phyloP scores from a whole-genome alignment of 176 grass and related monocot genomes.

The Ensete glaucum region DNA sequence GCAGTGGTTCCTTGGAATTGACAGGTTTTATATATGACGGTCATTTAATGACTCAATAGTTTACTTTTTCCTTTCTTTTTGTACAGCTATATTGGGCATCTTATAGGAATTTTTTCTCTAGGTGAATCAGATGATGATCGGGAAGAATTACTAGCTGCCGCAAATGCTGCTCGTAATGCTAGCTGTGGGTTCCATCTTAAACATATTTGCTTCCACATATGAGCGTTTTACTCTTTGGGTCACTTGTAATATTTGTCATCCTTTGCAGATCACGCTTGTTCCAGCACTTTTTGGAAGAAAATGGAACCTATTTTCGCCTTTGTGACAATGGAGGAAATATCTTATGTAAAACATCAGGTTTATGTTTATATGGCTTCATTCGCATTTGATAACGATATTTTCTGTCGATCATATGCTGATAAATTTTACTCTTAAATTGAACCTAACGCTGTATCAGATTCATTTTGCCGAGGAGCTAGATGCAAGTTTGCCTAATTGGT shows the following conservation, averaged over 20 bases:
- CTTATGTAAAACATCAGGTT: constrained; percentile 67
- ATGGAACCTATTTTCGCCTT: constrained; percentile 75
- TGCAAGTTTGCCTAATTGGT: constrained; percentile 41
- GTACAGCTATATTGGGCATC: neutral
- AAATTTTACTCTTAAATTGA: neutral
- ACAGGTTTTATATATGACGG: constrained; percentile 30
- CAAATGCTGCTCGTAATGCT: constrained; percentile 52
- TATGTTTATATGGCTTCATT: neutral
- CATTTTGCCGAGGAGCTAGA: constrained; percentile 70
- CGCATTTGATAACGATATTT: neutral
- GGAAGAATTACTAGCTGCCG: constrained; percentile 74
- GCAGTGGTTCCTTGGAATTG: constrained; percentile 33
- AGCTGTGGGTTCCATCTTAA: constrained; percentile 33
- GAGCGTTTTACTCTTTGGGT: constrained; percentile 1
- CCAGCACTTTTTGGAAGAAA: constrained; percentile 69
- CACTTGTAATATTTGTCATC: neutral
- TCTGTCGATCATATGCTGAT: neutral
- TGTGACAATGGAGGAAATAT: constrained; percentile 37
- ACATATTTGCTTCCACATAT: constrained; percentile 10
- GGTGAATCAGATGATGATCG: constrained; percentile 65
- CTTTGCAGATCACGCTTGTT: constrained; percentile 53
- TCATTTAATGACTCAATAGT: neutral
- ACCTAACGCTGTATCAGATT: constrained; percentile 33
- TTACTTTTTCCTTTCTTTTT: neutral
- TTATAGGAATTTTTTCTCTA: constrained; percentile 33